Evolutionary conservation across 1,284 basidiomycete species (phyloP), one percentile per base, ranked within the genome.

Genomic region (Porodaedalea pini): DNA sequence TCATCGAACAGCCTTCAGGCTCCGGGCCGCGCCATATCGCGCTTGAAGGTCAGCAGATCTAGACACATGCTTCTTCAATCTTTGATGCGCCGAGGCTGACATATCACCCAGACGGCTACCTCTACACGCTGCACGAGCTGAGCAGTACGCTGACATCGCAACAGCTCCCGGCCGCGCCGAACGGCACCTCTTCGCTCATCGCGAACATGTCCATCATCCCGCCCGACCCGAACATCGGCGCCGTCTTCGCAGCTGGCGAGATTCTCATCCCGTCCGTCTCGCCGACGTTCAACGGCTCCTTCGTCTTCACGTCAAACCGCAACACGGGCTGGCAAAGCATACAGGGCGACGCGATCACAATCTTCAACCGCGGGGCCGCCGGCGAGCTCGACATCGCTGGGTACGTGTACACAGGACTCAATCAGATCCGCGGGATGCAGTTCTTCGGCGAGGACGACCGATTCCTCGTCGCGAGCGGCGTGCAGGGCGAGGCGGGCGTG

Each of bases 231-330:
- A 78, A 81, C 0, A 61, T 71, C 25, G 78, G 78, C 29, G 75
- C 81, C 0, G 60, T 65, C 3, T 83, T 78, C 64, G 78, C 77
- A 8, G 83, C 76, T 1, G 83, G 73, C 3, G 84, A 86, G 64
- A 80, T 87, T 61, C 75, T 86, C 50, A 76, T 84, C 57, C 82
- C 85, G 0, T 56, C 72, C 4, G 74, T 78, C 1, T 79, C 76
- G 15, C 43, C 61, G 1, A 60, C 68, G 10, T 85, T 80, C 72
- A 76, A 76, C 0, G 73, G 62, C 0, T 76, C 78, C 0, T 84
- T 81, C 65, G 78, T 88, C 59, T 88, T 87, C 70, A 77, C 77
- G 27, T 85, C 83, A n/a, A 88, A 88, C 71, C 78, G 86, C 54
- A 85, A 87, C 67, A 78, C 68, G 0, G 80, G 77, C 6, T 73